Conservation (phyloP, 345 rosid species). For the Acer yangbiense region DNA sequence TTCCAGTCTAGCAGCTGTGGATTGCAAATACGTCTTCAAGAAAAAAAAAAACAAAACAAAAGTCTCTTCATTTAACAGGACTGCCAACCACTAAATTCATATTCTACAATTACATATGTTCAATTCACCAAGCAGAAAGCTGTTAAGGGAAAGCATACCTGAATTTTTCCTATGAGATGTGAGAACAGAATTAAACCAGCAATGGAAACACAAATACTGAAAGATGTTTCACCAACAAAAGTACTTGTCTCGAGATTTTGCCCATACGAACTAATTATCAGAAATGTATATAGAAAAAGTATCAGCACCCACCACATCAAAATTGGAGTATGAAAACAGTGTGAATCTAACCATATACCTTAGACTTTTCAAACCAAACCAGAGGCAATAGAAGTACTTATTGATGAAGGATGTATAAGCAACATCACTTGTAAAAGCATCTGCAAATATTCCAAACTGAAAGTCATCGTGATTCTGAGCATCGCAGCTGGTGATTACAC, state of each 20-base stretch:
- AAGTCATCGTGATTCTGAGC: slow-evolving; percentile 48
- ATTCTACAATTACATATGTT: neutral
- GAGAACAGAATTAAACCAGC: slow-evolving; percentile 76
- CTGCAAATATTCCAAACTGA: slow-evolving; percentile 74
- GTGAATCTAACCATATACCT: slow-evolving; percentile 48
- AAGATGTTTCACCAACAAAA: slow-evolving; percentile 51
- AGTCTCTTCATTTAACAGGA: neutral
- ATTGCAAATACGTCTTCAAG: slow-evolving; percentile 74
- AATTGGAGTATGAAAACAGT: too few relatives aligned
- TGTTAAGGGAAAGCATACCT: slow-evolving; percentile 38
- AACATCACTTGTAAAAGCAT: slow-evolving; percentile 67
- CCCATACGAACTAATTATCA: slow-evolving; percentile 74
- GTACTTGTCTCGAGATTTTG: slow-evolving; percentile 69
- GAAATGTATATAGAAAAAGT: slow-evolving; percentile 12
- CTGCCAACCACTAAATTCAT: neutral
- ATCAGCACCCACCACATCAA: slow-evolving; percentile 2
- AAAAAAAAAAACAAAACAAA: slow-evolving; percentile 17
- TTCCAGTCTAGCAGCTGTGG: slow-evolving; percentile 77
- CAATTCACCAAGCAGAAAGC: neutral
- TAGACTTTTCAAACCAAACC: slow-evolving; percentile 88
- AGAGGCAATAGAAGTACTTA: slow-evolving; percentile 82
- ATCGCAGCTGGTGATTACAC: slow-evolving; percentile 51
- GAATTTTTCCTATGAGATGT: slow-evolving; percentile 87
- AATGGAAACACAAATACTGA: slow-evolving; percentile 69
- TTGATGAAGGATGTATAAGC: slow-evolving; percentile 52